phyloP scores from a whole-genome alignment of 1,284 basidiomycete genomes.

The Crepidotus sp. region DNA sequence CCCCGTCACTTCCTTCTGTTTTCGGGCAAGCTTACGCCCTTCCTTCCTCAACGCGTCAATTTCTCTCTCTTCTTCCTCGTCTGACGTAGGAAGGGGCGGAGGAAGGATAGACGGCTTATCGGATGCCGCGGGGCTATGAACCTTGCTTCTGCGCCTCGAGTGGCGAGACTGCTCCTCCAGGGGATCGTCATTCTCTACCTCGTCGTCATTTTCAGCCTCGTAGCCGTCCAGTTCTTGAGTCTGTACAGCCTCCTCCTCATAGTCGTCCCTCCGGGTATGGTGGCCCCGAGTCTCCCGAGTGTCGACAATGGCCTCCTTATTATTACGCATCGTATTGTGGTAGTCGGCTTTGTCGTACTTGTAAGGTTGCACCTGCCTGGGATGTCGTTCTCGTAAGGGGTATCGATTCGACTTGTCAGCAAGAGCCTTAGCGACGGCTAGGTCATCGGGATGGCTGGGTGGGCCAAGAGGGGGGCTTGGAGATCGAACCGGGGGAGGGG shows the following conservation, averaged over 20 bases:
- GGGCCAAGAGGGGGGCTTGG: background rate
- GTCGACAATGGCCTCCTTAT: conserved; percentile 54
- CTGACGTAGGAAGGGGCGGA: conserved; percentile 26
- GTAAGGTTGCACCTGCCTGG: conserved; percentile 48
- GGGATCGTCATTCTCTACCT: background rate
- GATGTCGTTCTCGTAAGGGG: conserved; percentile 36
- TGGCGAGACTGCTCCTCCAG: conserved; percentile 2
- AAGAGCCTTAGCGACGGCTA: background rate
- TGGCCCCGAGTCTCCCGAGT: conserved; percentile 24
- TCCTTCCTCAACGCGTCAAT: conserved; percentile 22
- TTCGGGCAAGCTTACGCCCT: conserved; percentile 21
- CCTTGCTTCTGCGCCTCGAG: conserved; percentile 10
- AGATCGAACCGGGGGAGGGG: background rate
- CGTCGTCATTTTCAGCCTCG: conserved; percentile 3
- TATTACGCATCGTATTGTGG: conserved; percentile 34
- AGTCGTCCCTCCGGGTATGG: conserved; percentile 13
- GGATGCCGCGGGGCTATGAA: conserved; percentile 19
- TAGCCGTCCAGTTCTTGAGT: conserved; percentile 1
- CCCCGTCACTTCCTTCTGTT: conserved; percentile 21
- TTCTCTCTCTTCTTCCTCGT: conserved; percentile 28
- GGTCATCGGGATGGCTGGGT: background rate
- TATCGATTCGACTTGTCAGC: conserved; percentile 1
- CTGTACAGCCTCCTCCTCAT: conserved; percentile 9
- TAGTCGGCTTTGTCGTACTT: conserved; percentile 41
- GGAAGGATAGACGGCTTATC: too few relatives aligned